A percentile compares a stretch with the other conserved stretches of the same genome.
Evolutionary conservation across 768 basidiomycete species (phyloP).

Genomic region (Inosperma sp.): DNA sequence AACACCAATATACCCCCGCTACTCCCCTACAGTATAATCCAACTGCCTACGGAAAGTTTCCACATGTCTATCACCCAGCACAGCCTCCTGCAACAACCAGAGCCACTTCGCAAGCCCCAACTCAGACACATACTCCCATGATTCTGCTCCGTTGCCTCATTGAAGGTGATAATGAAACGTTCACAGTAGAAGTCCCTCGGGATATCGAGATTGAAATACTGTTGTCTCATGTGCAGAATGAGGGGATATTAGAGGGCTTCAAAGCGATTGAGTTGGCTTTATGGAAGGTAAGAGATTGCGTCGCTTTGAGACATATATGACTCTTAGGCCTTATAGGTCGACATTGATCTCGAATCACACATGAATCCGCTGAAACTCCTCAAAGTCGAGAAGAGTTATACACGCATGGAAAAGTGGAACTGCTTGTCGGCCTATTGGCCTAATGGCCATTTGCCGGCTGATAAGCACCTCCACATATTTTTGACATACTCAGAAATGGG

Average conservation of each 20-base stretch:
- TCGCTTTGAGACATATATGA: constrained; percentile 6
- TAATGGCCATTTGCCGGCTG: not conserved
- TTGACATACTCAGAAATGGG: not conserved
- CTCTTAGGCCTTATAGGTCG: not conserved
- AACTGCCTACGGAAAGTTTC: not conserved
- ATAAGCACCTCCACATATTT: constrained; percentile 1
- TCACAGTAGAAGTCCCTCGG: not conserved
- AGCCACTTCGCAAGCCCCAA: not conserved
- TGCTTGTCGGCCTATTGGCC: not conserved
- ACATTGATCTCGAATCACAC: constrained; percentile 3
- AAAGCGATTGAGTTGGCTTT: constrained; percentile 1
- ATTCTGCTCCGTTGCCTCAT: not conserved
- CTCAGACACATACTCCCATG: not conserved
- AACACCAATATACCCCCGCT: too few relatives aligned
- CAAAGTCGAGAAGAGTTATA: not conserved
- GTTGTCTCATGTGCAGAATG: not conserved
- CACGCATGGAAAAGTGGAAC: not conserved
- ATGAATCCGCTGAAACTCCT: not conserved
- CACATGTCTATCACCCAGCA: not conserved
- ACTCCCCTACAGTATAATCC: too few relatives aligned
- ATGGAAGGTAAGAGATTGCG: not conserved
- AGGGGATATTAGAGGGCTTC: not conserved
- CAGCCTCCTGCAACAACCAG: constrained; percentile 1
- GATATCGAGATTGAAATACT: not conserved
- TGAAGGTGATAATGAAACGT: not conserved